Evolutionary conservation across 2,329 filamentous ascomycete genomes (phyloP), one percentile per base, ranked within the genome.

Genomic region (Xylaria sp.): DNA sequence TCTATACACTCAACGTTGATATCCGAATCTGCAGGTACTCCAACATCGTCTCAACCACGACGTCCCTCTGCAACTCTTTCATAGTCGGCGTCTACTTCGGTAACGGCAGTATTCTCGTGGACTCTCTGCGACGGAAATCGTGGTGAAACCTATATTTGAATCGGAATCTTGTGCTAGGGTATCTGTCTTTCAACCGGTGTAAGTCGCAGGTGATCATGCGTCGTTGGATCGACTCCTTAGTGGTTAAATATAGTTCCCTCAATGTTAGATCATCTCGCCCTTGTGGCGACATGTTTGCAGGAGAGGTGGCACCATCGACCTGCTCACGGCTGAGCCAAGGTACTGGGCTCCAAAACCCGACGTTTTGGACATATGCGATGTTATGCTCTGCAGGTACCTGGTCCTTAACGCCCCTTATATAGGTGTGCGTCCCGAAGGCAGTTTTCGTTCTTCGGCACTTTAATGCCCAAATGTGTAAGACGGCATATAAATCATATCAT

Each of bases 311-410:
- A 38, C 42, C 26, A 42, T 56, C 26, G 15, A 40, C 28, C 42
- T 15, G 26, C 42, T 17, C 42, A 46, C 15, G n/a, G 54, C 46
- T 56, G 60, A 60, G 56, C 65, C 60, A 63, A 42, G 65, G 60
- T 60, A 63, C 60, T 44, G 60, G 65, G 60, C 26, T 57, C 44
- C 15, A 13, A n/a, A 36, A 36, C 26, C 44, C 54, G 46, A 36
- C 26, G 33, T 42, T 11, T 42, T 44, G 23, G 46, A 15, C 38
- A 9, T 46, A n/a, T 31, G 44, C 11, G 28, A 26, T 59, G 26
- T 33, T 44, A 38, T 59, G 56, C 28, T 54, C 46, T 59, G 53
- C 54, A 40, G 40, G 42, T 23, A 49, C 5, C 36, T 26, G 54
- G 54, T 10, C 31, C 36, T 57, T 57, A 42, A 15, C 36, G 20